Evolutionary conservation across 768 basidiomycete species (phyloP).

Genomic region (Mycena albidolilacea): DNA sequence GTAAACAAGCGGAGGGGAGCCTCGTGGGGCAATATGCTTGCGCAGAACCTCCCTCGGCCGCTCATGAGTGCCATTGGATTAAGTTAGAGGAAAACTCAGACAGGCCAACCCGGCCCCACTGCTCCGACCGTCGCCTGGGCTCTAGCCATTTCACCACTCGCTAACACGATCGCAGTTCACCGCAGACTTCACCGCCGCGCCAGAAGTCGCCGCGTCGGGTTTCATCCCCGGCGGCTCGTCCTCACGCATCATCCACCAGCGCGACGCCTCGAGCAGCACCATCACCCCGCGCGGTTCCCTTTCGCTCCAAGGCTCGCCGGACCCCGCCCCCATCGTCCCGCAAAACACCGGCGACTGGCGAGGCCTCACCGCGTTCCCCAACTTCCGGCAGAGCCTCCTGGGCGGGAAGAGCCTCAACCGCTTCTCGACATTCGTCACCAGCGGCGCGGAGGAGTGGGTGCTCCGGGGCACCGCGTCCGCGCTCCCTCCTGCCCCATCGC

Average conservation of each 20-base stretch:
- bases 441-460: slow-evolving; percentile 87
- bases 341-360: slow-evolving; percentile 83
- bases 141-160: too few species aligned
- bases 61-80: too few species aligned
- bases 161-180: slow-evolving; percentile 65
- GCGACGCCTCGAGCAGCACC: slow-evolving; percentile 60
- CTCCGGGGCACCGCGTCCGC: slow-evolving; percentile 70
- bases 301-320: slow-evolving; percentile 46
- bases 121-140: too few species aligned
- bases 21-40: too few species aligned
- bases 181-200: slow-evolving; percentile 69
- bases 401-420: slow-evolving; percentile 86
- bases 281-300: slow-evolving; percentile 68
- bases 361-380: slow-evolving; percentile 62
- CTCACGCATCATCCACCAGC: slow-evolving; percentile 36
- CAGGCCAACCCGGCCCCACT: too few species aligned
- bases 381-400: slow-evolving; percentile 78
- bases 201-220: slow-evolving; percentile 57
- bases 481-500: slow-evolving; percentile 3
- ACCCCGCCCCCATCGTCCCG: slow-evolving; percentile 55
- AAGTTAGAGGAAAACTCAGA: too few species aligned
- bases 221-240: slow-evolving; percentile 39
- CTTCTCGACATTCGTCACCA: slow-evolving; percentile 90
- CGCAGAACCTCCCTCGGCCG: too few species aligned
- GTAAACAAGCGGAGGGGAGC: too few species aligned